Base-by-base conservation (phyloP, 2,329 filamentous ascomycete species). In the Trichoderma sp. region DNA sequence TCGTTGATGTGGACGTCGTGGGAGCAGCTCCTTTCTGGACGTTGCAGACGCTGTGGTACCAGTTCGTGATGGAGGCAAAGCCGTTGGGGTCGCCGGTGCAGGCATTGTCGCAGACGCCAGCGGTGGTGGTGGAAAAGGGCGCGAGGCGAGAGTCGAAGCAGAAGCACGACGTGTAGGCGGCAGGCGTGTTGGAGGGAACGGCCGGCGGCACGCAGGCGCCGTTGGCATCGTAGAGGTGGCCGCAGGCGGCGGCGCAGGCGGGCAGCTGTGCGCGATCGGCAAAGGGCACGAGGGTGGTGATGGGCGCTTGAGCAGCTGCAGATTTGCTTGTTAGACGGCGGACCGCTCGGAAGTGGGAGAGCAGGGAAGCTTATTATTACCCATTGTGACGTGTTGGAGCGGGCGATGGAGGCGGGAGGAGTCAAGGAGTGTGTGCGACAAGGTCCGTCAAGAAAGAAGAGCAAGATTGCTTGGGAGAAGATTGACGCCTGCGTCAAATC, bases 1-100 rank as follows among this genome's bases (percentile, higher is more conserved):
- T 68, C 3, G 65, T 65, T 69, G 17, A 68, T 60, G 15, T 56
- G 45, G 24, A 45, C 62, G 21, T 68, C 68, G 52, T 68, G 7
- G 54, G 28, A 2, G 41, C 28, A 14, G 14, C 66, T 68, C 72
- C 65, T 68, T 68, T 60, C 60, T 72, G 78, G 9, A 82, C 81
- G 43, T 75, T 75, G 75, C 92, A 95, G 69, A 89, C 87, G 66
- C 79, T 81, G 43, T 82, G 83, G 74, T 89, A 95, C 92, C 92
- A 96, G 62, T 76, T 79, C 69, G 86, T 85, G 69, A 95, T 84
- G 64, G 83, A 83, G 15, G 76, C 72, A 54, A 88, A 78, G 0
- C 82, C 73, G 9, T 80, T 75, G 0, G 82, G 70, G 3, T 80
- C 74, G 7, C 76, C 78, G 14, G 81, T 77, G 72, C 90, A 92